Evolutionary conservation across 2,329 filamentous ascomycete genomes (phyloP), one percentile per base, ranked within the genome.

Genomic region (Penicillium palitans): DNA sequence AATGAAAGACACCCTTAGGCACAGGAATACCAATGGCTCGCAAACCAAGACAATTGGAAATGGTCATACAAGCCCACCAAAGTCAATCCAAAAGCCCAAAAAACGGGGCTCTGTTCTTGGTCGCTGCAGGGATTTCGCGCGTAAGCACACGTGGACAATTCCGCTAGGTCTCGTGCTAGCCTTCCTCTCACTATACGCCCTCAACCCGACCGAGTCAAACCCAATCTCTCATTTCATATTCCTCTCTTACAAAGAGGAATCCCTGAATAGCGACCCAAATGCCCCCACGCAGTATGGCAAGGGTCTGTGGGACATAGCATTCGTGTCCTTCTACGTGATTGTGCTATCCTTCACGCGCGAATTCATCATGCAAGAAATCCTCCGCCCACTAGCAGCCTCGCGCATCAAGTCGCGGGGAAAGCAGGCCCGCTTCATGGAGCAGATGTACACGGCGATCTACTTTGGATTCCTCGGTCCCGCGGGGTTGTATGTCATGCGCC

Each of bases 381-480:
- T 96, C 51, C 84, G 86, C 13, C 92, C 91, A 0, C 79, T 93
- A 58, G 90, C 91, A 12, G 80, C 84, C 50, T 84, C 80, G 50
- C 88, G 89, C 21, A 84, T 96, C 70, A 82, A 78, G 63, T 85
- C 83, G 59, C 83, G 87, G 51, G 84, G 81, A 62, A 96, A 96
- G 79, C 90, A 93, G 73, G 83, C 87, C 15, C 87, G 93, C 44
- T 96, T 96, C 81, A 93, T 96, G 90, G 92, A 96, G 76, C 92
- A 96, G 78, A 85, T 88, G 73, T 96, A 96, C 77, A 96, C 91
- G 3, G 91, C 91, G 37, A 79, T 96, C 48, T 96, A 96, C 81
- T 96, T 96, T 75, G 85, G 77, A 46, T 70, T 93, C 61, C 86
- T 93, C 52, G 91, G 90, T 2, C 91, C 91, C 2, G 87, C 86